Evolutionary conservation across 2,329 filamentous ascomycete species (phyloP), one percentile per base, ranked within the genome.

Genomic region (Nannizzia gypsea): DNA sequence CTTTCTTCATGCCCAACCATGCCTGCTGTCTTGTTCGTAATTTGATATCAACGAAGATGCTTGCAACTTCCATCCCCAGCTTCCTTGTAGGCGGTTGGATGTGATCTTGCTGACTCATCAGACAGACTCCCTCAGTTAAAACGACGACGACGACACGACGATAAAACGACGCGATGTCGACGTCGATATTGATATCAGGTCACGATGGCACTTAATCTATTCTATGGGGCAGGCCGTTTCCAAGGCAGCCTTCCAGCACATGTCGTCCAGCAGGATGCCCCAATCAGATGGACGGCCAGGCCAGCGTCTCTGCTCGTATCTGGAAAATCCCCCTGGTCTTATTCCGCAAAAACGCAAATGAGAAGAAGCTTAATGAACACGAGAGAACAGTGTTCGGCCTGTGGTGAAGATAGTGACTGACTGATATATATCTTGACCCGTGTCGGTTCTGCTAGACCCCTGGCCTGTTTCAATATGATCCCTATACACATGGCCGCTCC

Each of bases 291-390:
- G 48, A 20, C 13, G 26, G 15, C 48, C 31, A 13, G 48, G 48
- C 48, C 48, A 31, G n/a, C 46, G 11, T 20, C 26, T 50, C 48
- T 34, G 46, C 46, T 54, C 48, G 48, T 54, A 54, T 54, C 48
- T 52, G 46, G 46, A 28, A 50, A 34, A 54, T 34, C 26, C 48
- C 48, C 48, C 48, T 54, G 48, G n/a, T 54, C 24, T n/a, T 54
- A 24, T 34, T 54, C 48, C 31, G 24, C 48, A 31, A 50, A n/a
- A 48, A 52, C 48, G 24, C 48, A 31, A 28, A 52, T 5, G 15
- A 52, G 24, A 54, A 54, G 48, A 54, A 54, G 48, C 48, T 54
- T 54, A 54, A 34, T 54, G 13, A 54, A 54, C 48, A 54, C 48
- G 48, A 54, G 24, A 20, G 24, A 54, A 54, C 48, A 54, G 48